phyloP scores from a whole-genome alignment of 306 rosid species.

The Sophora flavescens region DNA sequence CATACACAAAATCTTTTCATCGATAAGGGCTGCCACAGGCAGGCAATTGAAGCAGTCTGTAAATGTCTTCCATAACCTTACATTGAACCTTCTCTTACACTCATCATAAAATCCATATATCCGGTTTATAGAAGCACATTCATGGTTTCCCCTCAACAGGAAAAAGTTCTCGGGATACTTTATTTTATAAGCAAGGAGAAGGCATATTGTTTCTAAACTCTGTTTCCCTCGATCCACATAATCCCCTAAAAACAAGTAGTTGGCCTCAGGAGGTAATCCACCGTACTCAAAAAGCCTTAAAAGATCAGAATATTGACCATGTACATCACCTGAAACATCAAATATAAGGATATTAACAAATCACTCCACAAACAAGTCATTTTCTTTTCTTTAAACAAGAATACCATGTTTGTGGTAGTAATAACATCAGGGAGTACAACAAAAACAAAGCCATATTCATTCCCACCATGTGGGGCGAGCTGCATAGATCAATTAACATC shows the following conservation, averaged over 20 bases:
- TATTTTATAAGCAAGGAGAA: slow-evolving; percentile 90
- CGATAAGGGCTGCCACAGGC: slow-evolving; percentile 95
- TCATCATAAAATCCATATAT: slow-evolving; percentile 98
- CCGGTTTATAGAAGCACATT: slow-evolving; percentile 95
- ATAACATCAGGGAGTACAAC: neutral
- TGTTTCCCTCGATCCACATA: slow-evolving; percentile 98
- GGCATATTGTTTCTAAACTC: slow-evolving; percentile 94
- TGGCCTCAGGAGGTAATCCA: slow-evolving; percentile 91
- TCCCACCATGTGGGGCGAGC: neutral
- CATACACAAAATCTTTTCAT: slow-evolving; percentile 95
- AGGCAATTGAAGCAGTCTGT: slow-evolving; percentile 93
- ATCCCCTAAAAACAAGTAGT: slow-evolving; percentile 96
- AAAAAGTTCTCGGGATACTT: slow-evolving; percentile 91
- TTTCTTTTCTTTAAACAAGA: neutral
- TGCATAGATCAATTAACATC: neutral
- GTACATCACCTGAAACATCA: slow-evolving; percentile 80
- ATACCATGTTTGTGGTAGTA: neutral
- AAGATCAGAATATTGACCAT: slow-evolving; percentile 96
- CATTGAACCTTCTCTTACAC: slow-evolving; percentile 93
- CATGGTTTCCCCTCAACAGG: slow-evolving; percentile 94
- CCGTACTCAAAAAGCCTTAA: slow-evolving; percentile 95
- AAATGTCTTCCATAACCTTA: slow-evolving; percentile 87
- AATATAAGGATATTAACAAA: slow-evolving; percentile 30
- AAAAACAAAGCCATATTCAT: neutral
- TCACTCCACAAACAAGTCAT: slow-evolving; percentile 3